Base-by-base conservation (phyloP, 345 rosid genomes). In the Lumnitzera racemosa region DNA sequence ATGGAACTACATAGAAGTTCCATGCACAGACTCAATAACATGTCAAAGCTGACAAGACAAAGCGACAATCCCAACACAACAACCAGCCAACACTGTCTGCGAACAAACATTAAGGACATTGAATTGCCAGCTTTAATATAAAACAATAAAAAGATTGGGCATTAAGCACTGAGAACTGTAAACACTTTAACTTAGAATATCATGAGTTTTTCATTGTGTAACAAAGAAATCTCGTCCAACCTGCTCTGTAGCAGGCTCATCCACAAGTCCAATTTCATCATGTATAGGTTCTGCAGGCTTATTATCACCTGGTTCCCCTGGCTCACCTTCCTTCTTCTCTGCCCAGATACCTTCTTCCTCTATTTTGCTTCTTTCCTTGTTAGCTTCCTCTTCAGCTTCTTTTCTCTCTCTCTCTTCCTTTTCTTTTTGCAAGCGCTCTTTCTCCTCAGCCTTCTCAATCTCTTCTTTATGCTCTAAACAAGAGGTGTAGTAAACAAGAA, bases 381-480 rank as follows among this genome's bases (percentile, higher is more conserved):
- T 67, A 62, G 79, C 77, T 36, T 80, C 82, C 73, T 78, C 77
- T 67, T 82, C 97, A 51, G 94, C 88, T 68, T 85, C 91, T 72
- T 77, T 83, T 62, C 68, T 77, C 65, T 81, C 83, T 61, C 74
- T 83, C 70, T 84, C 91, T 75, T 86, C 91, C 56, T 87, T 83
- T 74, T 88, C 97, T 80, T 79, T 88, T 65, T 78, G 83, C 51
- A 79, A 46, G 27, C 78, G 84, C 60, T 79, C 89, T 74, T 78
- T 84, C 78, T 90, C 91, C 78, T 95, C 97, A 47, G 77, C 79
- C 69, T 80, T 86, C 67, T 95, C 97, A 69, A 95, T 84, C 62
- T 71, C 85, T 76, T 90, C 97, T 73, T 90, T 95, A 55, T 59
- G 87, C 17, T 84, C 99, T 95, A 77, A 46, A 73, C 54, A 31